Base-by-base conservation (phyloP, 1,284 basidiomycete species). In the Papiliotrema flavescens region DNA sequence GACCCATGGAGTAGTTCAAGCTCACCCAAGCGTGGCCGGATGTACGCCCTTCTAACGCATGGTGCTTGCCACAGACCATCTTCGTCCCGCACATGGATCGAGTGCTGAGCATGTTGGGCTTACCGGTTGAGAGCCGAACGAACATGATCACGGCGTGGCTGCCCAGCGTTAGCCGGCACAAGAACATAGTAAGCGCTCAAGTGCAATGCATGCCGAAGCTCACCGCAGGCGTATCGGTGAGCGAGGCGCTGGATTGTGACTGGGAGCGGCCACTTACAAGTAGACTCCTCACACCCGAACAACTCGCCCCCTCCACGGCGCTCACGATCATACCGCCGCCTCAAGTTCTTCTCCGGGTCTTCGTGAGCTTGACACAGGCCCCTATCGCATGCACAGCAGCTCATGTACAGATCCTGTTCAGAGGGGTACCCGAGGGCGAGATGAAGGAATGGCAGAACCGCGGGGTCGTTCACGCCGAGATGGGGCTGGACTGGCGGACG, bases 41-140 rank as follows among this genome's bases (percentile, higher is more conserved):
- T 43, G 53, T 75, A 28, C 53, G 67, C 28, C 70, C 72, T 0
- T 8, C 49, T 3, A 72, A 67, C 49, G 63, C 66, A 0, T 72
- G 64, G 59, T 72, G 69, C 51, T 53, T 75, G 3, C 64, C 71
- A 13, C 67, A 66, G 51, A 57, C 54, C 15, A 58, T 67, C 26
- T 75, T 74, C 51, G 53, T 73, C n/a, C 66, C 68, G 11, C 72
- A 74, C 50, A 70, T 75, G 39, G 72, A 74, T 57, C 53, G 72
- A 6, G 63, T 74, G 9, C 54, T 75, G 34, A 28, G 46, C 2
- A 55, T 63, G 13, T 57, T 74, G 1, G 71, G 72, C 5, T 49
- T 75, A 23, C 71, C 72, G 0, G 63, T 71, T 1, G 69, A 73
- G 48, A 65, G 61, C 37, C 59, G 73, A 26, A 70, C 70, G 11